These are phyloP conservation scores for Podospora comata DNA, from an alignment of 495 filamentous ascomycete species.

Conservation along the genomic window DNA sequence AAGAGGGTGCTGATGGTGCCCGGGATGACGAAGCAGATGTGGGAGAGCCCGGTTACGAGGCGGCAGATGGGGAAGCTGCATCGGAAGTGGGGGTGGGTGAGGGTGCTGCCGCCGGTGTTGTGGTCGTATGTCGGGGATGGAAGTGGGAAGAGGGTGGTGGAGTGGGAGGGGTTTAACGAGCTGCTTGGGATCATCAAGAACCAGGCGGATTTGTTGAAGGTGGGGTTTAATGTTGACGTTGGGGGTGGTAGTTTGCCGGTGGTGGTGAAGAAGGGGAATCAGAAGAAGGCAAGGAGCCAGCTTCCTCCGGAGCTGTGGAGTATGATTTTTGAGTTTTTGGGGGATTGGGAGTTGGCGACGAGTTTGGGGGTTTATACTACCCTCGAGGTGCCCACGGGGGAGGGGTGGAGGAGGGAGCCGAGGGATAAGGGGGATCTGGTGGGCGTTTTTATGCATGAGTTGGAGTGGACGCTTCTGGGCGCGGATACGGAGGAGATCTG, in stretches of 20 bases:
- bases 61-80: constrained; percentile 77
- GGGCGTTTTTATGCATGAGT: constrained; percentile 54
- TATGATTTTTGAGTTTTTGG: constrained; percentile 75
- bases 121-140: constrained; percentile 62
- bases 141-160: constrained; percentile 46
- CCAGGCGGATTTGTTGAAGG: constrained; percentile 58
- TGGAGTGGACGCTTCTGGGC: constrained; percentile 80
- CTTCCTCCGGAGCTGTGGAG: constrained; percentile 87
- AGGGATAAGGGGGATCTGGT: constrained; percentile 42
- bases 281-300: constrained; percentile 28
- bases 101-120: constrained; percentile 65
- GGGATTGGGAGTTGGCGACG: constrained; percentile 85
- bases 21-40: constrained; percentile 77
- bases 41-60: constrained; percentile 81
- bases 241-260: constrained; percentile 32
- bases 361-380: constrained; percentile 76
- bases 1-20: constrained; percentile 81
- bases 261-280: constrained; percentile 19
- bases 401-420: constrained; percentile 54
- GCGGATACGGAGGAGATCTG: constrained; percentile 65
- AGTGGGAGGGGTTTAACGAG: constrained; percentile 66
- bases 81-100: constrained; percentile 78
- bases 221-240: constrained; percentile 57
- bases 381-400: constrained; percentile 63
- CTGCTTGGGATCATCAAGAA: constrained; percentile 65